These are phyloP conservation scores for Oryza officinalis DNA, from an alignment of 176 grass and related monocot species.

Conservation along the genomic window DNA sequence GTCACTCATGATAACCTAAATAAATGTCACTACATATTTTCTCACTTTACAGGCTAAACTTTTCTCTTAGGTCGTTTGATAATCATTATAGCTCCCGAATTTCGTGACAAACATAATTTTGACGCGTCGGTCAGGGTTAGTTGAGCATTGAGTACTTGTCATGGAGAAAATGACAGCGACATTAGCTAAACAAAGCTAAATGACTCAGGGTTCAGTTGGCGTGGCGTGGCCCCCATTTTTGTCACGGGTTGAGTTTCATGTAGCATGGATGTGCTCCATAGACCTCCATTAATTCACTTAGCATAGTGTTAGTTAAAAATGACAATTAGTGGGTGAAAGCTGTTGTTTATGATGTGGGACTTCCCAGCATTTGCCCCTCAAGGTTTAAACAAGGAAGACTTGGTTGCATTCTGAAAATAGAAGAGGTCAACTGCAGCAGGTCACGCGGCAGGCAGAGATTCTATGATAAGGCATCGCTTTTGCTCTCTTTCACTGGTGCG, in stretches of 20 bases:
- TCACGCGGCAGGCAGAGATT: not conserved
- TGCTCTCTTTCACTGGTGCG: too few relatives aligned
- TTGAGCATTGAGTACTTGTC: not conserved
- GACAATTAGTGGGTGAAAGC: not conserved
- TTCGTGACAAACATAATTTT: not conserved
- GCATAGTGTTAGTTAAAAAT: not conserved
- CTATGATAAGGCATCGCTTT: not conserved
- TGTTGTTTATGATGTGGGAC: not conserved
- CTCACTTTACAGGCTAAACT: not conserved
- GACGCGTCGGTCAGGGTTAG: too few relatives aligned
- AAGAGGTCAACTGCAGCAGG: not conserved
- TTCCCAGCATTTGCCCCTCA: not conserved
- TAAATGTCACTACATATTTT: too few relatives aligned
- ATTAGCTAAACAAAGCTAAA: too few relatives aligned
- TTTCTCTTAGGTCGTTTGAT: not conserved
- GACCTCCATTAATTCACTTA: too few relatives aligned
- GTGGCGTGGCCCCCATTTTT: not conserved
- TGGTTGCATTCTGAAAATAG: not conserved
- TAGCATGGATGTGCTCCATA: not conserved
- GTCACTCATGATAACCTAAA: fast-evolving
- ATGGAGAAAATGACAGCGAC: not conserved
- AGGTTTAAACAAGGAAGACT: not conserved
- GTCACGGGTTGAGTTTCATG: not conserved
- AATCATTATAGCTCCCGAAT: not conserved
- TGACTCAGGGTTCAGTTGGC: too few relatives aligned